phyloP scores from a whole-genome alignment of 306 rosid genomes.

The Begonia masoniana region DNA sequence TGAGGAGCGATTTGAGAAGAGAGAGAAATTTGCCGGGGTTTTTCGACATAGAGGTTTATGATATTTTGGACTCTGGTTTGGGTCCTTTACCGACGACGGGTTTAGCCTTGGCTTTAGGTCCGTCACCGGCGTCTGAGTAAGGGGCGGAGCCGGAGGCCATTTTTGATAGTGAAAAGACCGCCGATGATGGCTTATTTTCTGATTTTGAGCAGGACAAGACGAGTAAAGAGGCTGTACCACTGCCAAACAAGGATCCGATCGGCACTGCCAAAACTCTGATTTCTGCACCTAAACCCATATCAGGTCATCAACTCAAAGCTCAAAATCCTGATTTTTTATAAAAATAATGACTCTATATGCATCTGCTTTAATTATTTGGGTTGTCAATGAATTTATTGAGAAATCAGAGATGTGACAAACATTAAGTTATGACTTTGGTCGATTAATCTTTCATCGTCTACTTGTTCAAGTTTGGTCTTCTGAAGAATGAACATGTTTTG shows the following conservation, averaged over 20 bases:
- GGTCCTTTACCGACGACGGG: slow-evolving; percentile 13
- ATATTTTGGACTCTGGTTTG: slow-evolving; percentile 62
- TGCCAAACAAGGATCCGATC: slow-evolving; percentile 13
- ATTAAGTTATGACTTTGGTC: too few relatives aligned
- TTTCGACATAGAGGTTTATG: slow-evolving; percentile 82
- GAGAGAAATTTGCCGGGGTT: slow-evolving; percentile 84
- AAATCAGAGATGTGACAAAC: too few relatives aligned
- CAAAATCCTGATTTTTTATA: too few relatives aligned
- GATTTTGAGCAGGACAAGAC: slow-evolving; percentile 66
- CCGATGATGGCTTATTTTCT: slow-evolving; percentile 67
- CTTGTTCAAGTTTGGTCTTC: too few relatives aligned
- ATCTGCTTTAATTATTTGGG: too few relatives aligned
- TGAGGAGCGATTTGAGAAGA: slow-evolving; percentile 88
- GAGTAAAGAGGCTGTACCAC: slow-evolving; percentile 28
- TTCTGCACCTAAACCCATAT: slow-evolving; percentile 54
- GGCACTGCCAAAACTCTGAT: slow-evolving; percentile 10
- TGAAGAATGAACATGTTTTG: too few relatives aligned
- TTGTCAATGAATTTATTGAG: too few relatives aligned
- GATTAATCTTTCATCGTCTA: too few relatives aligned
- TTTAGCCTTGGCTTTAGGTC: slow-evolving; percentile 11
- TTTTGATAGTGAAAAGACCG: slow-evolving; percentile 48
- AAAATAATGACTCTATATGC: too few relatives aligned
- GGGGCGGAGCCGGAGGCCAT: slow-evolving; percentile 26
- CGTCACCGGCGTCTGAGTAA: slow-evolving; percentile 7
- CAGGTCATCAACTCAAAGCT: slow-evolving; percentile 25